Conservation (phyloP, 1,284 basidiomycete species). For the Moesziomyces globuligerus region DNA sequence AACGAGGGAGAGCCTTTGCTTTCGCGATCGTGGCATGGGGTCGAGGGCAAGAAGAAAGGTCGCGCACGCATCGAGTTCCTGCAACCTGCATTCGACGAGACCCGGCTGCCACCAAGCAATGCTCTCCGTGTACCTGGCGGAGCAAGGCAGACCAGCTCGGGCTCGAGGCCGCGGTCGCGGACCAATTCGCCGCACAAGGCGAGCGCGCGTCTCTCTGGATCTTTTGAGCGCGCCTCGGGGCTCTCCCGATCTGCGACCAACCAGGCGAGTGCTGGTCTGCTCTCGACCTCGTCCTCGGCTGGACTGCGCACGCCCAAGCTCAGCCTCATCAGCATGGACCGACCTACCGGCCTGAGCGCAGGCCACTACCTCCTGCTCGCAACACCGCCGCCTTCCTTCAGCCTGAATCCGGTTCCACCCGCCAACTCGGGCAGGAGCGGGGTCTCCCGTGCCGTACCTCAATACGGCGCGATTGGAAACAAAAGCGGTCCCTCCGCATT, state of each 20-base stretch:
- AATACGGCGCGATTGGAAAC: slow-evolving; percentile 16
- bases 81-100: slow-evolving; percentile 9
- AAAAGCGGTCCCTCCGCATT: slow-evolving; percentile 3
- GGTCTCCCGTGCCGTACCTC: slow-evolving; percentile 2
- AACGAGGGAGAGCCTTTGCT: slow-evolving; percentile 17
- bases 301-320: slow-evolving; percentile 31
- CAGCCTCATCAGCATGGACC: slow-evolving; percentile 34
- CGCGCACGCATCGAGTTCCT: slow-evolving; percentile 18
- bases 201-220: slow-evolving; percentile 15
- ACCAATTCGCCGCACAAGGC: slow-evolving; percentile 36
- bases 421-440: background rate
- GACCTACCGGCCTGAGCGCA: slow-evolving; percentile 35
- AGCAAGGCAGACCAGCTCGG: slow-evolving; percentile 2
- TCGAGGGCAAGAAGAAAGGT: slow-evolving; percentile 4
- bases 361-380: slow-evolving; percentile 44
- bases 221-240: slow-evolving; percentile 20
- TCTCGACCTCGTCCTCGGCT: slow-evolving; percentile 6
- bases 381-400: slow-evolving; percentile 28
- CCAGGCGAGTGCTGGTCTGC: slow-evolving; percentile 7
- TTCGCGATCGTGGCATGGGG: slow-evolving; percentile 17
- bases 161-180: slow-evolving; percentile 22
- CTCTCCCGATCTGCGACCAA: slow-evolving; percentile 28
- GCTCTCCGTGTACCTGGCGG: slow-evolving; percentile 25
- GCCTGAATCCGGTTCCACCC: slow-evolving; percentile 10
- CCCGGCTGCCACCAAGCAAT: slow-evolving; percentile 5